Percentiles rank a stretch among this genome's conserved stretches.
Evolutionary conservation across 306 rosid genomes (phyloP).

Genomic region (barrel medic (Medicago truncatula)): DNA sequence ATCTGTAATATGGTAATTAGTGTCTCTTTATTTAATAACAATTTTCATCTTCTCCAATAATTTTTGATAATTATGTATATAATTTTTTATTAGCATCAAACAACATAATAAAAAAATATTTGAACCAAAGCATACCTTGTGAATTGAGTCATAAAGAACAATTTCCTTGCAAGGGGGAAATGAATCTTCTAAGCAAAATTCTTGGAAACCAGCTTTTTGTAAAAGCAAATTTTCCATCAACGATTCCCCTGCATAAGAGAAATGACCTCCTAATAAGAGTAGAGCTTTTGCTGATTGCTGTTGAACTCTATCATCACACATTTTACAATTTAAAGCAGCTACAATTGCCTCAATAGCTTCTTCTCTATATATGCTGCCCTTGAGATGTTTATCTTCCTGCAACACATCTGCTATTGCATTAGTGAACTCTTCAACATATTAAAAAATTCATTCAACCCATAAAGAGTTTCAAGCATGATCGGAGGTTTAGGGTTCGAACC

Average conservation of each 20-base stretch:
- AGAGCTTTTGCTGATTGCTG: slow-evolving; percentile 75
- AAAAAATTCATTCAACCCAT: background rate
- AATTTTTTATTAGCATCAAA: background rate
- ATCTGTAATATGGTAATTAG: too few relatives aligned
- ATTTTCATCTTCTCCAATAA: too few relatives aligned
- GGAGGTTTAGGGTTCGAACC: background rate
- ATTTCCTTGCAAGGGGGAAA: slow-evolving; percentile 46
- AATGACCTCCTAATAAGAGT: slow-evolving; percentile 67
- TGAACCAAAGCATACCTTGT: slow-evolving; percentile 48
- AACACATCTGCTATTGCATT: slow-evolving; percentile 75
- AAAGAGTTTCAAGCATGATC: background rate
- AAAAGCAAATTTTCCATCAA: slow-evolving; percentile 64
- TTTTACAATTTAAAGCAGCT: slow-evolving; percentile 57
- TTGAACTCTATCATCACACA: slow-evolving; percentile 52
- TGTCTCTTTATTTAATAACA: too few relatives aligned
- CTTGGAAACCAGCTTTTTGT: slow-evolving; percentile 70
- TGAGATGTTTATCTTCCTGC: slow-evolving; percentile 77
- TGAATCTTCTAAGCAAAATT: slow-evolving; percentile 48
- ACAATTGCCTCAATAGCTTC: slow-evolving; percentile 77
- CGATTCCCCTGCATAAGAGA: slow-evolving; percentile 66
- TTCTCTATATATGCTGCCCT: slow-evolving; percentile 71
- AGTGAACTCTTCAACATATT: slow-evolving; percentile 51
- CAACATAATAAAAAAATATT: background rate
- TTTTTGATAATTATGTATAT: too few relatives aligned
- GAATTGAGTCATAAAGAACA: slow-evolving; percentile 42